Conservation (phyloP, 768 basidiomycete genomes). For the Auricularia sp. region DNA sequence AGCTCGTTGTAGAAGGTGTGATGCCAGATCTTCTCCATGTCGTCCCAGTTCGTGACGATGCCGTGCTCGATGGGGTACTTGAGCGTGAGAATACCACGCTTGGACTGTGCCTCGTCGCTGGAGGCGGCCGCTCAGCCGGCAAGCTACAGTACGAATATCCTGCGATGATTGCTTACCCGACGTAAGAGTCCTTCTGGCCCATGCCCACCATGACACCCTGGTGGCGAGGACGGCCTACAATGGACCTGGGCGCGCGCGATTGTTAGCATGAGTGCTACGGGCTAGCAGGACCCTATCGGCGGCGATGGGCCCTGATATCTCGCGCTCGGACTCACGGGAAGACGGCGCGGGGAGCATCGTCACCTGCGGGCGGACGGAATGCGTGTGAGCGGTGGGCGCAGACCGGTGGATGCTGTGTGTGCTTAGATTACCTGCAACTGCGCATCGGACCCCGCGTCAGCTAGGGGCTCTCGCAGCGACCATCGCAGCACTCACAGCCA, state of each 20-base stretch:
- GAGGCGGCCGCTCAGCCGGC: slow-evolving; percentile 16
- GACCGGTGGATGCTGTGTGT: not conserved
- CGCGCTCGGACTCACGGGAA: slow-evolving; percentile 31
- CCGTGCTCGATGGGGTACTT: slow-evolving; percentile 66
- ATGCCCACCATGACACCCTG: slow-evolving; percentile 72
- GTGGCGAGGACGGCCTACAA: slow-evolving; percentile 65
- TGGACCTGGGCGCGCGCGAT: slow-evolving; percentile 30
- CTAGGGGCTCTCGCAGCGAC: not conserved
- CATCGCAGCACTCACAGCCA: slow-evolving; percentile 22
- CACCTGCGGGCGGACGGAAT: slow-evolving; percentile 23
- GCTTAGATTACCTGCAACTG: slow-evolving; percentile 15
- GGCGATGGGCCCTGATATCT: not conserved
- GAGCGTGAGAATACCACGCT: slow-evolving; percentile 62
- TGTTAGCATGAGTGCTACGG: not conserved
- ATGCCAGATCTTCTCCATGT: slow-evolving; percentile 71
- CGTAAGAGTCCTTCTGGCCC: slow-evolving; percentile 71
- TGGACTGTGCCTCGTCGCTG: slow-evolving; percentile 64
- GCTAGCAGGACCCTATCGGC: not conserved
- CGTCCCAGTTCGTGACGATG: slow-evolving; percentile 69
- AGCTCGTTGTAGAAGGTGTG: slow-evolving; percentile 85
- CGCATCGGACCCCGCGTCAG: slow-evolving; percentile 3
- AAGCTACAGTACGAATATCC: not conserved
- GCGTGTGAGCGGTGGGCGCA: not conserved
- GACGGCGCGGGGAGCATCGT: slow-evolving; percentile 44
- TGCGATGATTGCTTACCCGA: slow-evolving; percentile 36